A percentile compares a stretch with the other conserved stretches of the same genome.
phyloP scores from a whole-genome alignment of 106 monocot genomes.

The Agapanthus africanus region DNA sequence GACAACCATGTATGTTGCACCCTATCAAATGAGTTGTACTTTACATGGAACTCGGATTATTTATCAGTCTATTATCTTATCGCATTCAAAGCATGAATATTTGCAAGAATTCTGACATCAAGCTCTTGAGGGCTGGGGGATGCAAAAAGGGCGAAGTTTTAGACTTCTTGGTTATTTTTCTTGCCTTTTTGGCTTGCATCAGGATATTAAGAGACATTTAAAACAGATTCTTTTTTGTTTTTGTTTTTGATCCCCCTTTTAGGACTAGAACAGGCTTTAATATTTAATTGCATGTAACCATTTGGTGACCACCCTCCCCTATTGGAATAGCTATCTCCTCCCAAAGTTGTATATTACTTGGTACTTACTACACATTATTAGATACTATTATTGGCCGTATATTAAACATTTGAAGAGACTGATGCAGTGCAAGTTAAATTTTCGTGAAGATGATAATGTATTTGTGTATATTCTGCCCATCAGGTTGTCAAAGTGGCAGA shows the following conservation, averaged over 20 bases:
- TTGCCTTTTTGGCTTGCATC: too few relatives aligned
- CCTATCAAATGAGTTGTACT: constrained; percentile 1
- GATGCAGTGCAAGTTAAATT: background rate
- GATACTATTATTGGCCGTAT: background rate
- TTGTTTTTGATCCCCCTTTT: too few relatives aligned
- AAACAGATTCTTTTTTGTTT: too few relatives aligned
- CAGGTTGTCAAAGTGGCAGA: constrained; percentile 95
- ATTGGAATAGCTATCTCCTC: background rate
- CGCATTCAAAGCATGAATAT: too few relatives aligned
- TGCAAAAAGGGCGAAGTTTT: background rate
- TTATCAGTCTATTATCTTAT: too few relatives aligned
- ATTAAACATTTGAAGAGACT: background rate
- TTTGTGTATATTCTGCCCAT: background rate
- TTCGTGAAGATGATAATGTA: background rate
- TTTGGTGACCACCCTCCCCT: background rate
- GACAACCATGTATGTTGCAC: constrained; percentile 1
- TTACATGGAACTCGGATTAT: background rate
- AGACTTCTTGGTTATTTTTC: background rate
- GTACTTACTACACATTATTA: background rate
- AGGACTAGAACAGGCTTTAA: background rate
- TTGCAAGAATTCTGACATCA: background rate
- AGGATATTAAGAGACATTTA: background rate
- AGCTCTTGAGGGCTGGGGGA: background rate
- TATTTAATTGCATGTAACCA: background rate
- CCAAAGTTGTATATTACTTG: background rate